Conservation (phyloP, 2,329 filamentous ascomycete species). For the Ascochyta koolunga region DNA sequence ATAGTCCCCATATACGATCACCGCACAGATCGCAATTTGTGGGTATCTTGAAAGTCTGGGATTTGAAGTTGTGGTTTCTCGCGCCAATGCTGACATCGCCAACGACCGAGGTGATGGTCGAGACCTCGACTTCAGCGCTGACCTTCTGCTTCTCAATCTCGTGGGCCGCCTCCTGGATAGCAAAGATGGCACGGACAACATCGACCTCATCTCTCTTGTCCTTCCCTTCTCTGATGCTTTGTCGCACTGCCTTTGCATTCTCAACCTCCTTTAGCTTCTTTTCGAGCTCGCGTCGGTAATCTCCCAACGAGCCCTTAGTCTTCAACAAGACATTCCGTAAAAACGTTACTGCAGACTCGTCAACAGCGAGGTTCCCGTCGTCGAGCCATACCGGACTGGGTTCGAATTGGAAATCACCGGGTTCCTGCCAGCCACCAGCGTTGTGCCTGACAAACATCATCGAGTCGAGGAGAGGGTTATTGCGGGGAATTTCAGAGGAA, state of each 20-base stretch:
- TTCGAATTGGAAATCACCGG: slow-evolving; percentile 83
- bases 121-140: slow-evolving; percentile 90
- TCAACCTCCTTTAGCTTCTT: slow-evolving; percentile 88
- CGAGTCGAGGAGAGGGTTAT: slow-evolving; percentile 86
- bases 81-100: slow-evolving; percentile 92
- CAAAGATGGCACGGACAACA: slow-evolving; percentile 81
- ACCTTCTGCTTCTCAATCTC: slow-evolving; percentile 82
- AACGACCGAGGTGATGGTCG: slow-evolving; percentile 87
- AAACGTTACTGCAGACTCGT: slow-evolving; percentile 87
- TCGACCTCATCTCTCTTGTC: slow-evolving; percentile 90
- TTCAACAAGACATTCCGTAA: slow-evolving; percentile 90
- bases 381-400: slow-evolving; percentile 97
- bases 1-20: slow-evolving; percentile 95
- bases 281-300: slow-evolving; percentile 82
- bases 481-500: slow-evolving; percentile 80
- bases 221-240: slow-evolving; percentile 78
- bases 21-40: slow-evolving; percentile 98
- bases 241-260: slow-evolving; percentile 72
- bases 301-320: slow-evolving; percentile 82
- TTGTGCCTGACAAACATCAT: slow-evolving; percentile 99
- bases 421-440: slow-evolving; percentile 80
- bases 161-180: slow-evolving; percentile 83
- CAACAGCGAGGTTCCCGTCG: slow-evolving; percentile 82
- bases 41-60: slow-evolving; percentile 98
- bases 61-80: slow-evolving; percentile 96